Percentiles rank a stretch among this genome's conserved stretches.
These are phyloP conservation scores for Phytophthora syringae DNA, from an alignment of 352 stramenopile species.

Conservation along the genomic window DNA sequence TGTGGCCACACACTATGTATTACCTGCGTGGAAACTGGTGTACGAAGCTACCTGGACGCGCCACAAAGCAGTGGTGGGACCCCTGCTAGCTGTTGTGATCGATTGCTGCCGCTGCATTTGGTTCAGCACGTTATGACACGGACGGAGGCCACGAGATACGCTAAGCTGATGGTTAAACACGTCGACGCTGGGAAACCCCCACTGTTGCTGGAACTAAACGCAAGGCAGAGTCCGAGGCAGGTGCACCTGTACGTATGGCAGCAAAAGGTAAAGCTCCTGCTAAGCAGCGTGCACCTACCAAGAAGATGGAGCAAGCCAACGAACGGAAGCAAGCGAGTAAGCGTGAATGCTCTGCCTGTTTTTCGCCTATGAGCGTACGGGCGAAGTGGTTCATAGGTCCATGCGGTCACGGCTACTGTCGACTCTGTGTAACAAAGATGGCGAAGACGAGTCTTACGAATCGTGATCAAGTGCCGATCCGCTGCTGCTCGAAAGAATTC, in stretches of 20 bases:
- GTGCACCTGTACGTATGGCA: not conserved
- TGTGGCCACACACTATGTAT: conserved; percentile 42
- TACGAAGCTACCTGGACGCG: conserved; percentile 34
- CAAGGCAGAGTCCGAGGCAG: conserved; percentile 8
- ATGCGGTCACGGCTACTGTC: conserved; percentile 53
- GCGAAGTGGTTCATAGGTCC: conserved; percentile 22
- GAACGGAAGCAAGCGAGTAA: conserved; percentile 4
- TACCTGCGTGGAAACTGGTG: conserved; percentile 40
- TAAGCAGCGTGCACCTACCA: not conserved
- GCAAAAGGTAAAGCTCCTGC: conserved; percentile 19
- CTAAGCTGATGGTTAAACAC: conserved; percentile 33
- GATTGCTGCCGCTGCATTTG: conserved; percentile 42
- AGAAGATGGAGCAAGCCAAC: conserved; percentile 2
- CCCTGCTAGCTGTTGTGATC: conserved; percentile 47
- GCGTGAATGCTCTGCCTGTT: conserved; percentile 39
- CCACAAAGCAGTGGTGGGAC: conserved; percentile 22
- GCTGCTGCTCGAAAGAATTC: conserved; percentile 50
- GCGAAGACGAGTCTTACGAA: conserved; percentile 38
- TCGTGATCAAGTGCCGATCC: conserved; percentile 41
- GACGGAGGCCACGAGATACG: conserved; percentile 40
- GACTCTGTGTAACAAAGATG: conserved; percentile 44
- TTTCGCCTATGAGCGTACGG: conserved; percentile 1
- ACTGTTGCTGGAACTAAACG: conserved; percentile 20
- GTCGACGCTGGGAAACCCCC: not conserved
- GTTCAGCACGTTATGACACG: conserved; percentile 32